A percentile compares a stretch with the other conserved stretches of the same genome.
phyloP scores from a whole-genome alignment of 495 filamentous ascomycete species.

The Haplographium delicatum region DNA sequence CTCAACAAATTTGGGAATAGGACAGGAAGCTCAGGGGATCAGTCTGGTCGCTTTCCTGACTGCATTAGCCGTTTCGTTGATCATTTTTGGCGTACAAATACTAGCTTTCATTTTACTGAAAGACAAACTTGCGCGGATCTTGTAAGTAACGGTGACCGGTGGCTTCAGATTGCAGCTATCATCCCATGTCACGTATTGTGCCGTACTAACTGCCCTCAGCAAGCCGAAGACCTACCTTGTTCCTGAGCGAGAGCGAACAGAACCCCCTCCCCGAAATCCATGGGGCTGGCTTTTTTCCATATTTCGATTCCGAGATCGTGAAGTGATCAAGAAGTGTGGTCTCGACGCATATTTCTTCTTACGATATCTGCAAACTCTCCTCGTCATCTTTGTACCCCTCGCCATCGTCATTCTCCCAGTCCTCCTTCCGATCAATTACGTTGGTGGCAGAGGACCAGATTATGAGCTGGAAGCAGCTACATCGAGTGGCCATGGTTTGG shows the following conservation, averaged over 20 bases:
- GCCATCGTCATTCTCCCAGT: constrained; percentile 77
- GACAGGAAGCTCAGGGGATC: constrained; percentile 42
- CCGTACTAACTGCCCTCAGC: constrained; percentile 36
- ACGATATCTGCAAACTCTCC: constrained; percentile 86
- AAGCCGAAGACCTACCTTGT: constrained; percentile 90
- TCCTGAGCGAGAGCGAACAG: constrained; percentile 76
- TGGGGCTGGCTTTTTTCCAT: constrained; percentile 64
- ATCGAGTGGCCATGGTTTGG: too few species aligned
- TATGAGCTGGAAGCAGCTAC: constrained; percentile 17
- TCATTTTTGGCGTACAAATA: constrained; percentile 75
- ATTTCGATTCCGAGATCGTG: constrained; percentile 73
- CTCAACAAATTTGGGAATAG: neutral
- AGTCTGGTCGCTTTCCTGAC: constrained; percentile 65
- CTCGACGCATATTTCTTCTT: constrained; percentile 98
- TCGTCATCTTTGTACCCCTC: constrained; percentile 86
- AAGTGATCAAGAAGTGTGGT: constrained; percentile 91
- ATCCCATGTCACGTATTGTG: neutral
- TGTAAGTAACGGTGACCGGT: too few species aligned
- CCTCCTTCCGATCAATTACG: constrained; percentile 76
- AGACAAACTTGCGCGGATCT: constrained; percentile 75
- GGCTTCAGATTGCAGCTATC: too few species aligned
- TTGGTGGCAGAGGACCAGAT: constrained; percentile 58
- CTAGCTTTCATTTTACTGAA: constrained; percentile 72
- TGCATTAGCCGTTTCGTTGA: constrained; percentile 63
- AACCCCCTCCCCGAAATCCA: constrained; percentile 64